These are phyloP conservation scores for Coniella vitis DNA, from an alignment of 2,329 filamentous ascomycete species.

Conservation along the genomic window DNA sequence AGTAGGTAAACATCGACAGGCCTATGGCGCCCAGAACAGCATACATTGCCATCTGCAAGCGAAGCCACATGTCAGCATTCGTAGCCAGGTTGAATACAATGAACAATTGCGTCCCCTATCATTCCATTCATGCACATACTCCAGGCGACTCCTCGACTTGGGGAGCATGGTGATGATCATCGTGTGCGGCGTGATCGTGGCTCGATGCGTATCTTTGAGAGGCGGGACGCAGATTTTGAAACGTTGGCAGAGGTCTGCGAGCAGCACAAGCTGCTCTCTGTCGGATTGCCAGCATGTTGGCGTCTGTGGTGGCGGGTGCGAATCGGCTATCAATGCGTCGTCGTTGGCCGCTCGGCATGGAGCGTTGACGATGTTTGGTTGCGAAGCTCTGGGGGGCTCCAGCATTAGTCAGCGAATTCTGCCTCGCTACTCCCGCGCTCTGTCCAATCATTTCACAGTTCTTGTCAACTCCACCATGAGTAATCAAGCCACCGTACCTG, in stretches of 20 bases:
- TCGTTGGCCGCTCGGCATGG: background rate
- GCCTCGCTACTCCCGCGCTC: background rate
- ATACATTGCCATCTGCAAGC: conserved; percentile 42
- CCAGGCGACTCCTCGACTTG: conserved; percentile 47
- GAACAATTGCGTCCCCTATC: background rate
- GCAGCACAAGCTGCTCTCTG: conserved; percentile 30
- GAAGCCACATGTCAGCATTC: background rate
- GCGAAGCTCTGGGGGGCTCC: conserved; percentile 1
- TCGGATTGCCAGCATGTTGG: conserved; percentile 32
- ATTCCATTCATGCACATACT: conserved; percentile 35
- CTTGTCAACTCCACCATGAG: no score
- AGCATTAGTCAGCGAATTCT: background rate
- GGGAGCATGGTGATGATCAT: conserved; percentile 33
- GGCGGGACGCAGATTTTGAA: conserved; percentile 19
- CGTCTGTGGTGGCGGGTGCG: conserved; percentile 4
- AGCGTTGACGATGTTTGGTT: conserved; percentile 7
- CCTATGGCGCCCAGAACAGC: conserved; percentile 39
- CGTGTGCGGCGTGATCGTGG: conserved; percentile 36
- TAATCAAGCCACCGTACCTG: no score
- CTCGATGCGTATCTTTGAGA: conserved; percentile 49
- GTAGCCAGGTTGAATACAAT: background rate
- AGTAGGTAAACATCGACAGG: conserved; percentile 38
- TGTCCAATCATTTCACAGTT: background rate
- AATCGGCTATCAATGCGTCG: conserved; percentile 8
- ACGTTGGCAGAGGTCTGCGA: conserved; percentile 27